These are phyloP conservation scores for Calendula officinalis DNA, from an alignment of 129 eudicot species.

Conservation along the genomic window DNA sequence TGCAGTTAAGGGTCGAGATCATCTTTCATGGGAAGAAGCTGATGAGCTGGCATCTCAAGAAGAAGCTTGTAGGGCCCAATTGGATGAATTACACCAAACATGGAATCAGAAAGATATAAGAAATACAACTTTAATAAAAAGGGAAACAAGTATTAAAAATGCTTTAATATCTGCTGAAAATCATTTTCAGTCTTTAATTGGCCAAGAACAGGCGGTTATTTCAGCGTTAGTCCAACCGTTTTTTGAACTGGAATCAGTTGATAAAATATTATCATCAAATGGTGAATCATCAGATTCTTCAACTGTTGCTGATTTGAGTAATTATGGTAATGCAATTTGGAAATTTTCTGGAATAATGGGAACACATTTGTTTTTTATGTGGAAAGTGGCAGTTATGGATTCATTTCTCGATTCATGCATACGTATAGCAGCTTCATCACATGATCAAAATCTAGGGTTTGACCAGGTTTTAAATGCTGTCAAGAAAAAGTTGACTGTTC, in stretches of 20 bases:
- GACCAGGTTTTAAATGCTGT: constrained; percentile 77
- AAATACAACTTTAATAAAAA: constrained; percentile 54
- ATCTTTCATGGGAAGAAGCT: constrained; percentile 99
- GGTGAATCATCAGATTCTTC: constrained; percentile 42
- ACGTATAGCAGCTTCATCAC: constrained; percentile 67
- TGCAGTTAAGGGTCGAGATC: constrained; percentile 84
- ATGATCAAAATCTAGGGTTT: constrained; percentile 77
- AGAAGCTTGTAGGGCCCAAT: constrained; percentile 92
- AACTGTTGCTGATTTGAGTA: constrained; percentile 43
- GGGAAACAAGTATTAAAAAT: constrained; percentile 58
- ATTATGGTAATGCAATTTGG: constrained; percentile 72
- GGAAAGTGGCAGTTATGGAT: constrained; percentile 84
- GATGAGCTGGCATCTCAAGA: constrained; percentile 99
- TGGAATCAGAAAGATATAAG: constrained; percentile 91
- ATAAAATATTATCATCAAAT: constrained; percentile 49
- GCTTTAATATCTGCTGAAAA: constrained; percentile 59
- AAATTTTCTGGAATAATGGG: constrained; percentile 56
- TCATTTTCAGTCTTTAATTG: constrained; percentile 53
- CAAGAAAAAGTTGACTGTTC: constrained; percentile 59
- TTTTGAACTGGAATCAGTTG: constrained; percentile 70
- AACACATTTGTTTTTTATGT: constrained; percentile 73
- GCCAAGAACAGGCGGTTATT: constrained; percentile 58
- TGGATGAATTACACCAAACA: constrained; percentile 76
- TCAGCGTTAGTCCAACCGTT: constrained; percentile 65
- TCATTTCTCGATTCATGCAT: constrained; percentile 82